Conservation (phyloP, 306 rosid genomes). For the peach (Prunus persica) region DNA sequence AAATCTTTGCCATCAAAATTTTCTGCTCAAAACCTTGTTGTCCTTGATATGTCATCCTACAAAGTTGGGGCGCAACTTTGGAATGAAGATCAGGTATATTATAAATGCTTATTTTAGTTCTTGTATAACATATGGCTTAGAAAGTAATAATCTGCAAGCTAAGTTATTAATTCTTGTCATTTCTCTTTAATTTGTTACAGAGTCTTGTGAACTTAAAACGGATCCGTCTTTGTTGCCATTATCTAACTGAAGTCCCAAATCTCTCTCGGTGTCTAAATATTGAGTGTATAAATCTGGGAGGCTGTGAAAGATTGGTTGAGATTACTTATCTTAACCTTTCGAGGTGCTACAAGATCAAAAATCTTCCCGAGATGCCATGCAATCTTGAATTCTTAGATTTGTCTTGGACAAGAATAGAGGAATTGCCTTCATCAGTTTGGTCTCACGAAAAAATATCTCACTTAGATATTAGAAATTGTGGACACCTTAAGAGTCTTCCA, state of each 20-base stretch:
- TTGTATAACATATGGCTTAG: too few species aligned
- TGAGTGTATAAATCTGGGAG: neutral
- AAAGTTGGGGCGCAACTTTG: too few species aligned
- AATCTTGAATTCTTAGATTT: neutral
- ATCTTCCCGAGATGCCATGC: neutral
- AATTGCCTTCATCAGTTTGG: neutral
- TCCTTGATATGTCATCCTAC: fast-evolving
- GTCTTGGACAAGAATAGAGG: neutral
- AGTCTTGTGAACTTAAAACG: too few species aligned
- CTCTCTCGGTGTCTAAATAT: neutral
- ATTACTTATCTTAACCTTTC: neutral
- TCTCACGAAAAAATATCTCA: neutral
- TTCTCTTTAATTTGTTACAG: too few species aligned
- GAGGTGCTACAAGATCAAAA: fast-evolving
- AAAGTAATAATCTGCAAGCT: too few species aligned
- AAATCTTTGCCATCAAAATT: too few species aligned
- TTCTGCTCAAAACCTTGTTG: too few species aligned
- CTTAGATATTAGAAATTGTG: neutral
- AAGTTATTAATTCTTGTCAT: too few species aligned
- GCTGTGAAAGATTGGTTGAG: neutral
- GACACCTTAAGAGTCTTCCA: neutral
- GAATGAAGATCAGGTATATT: too few species aligned
- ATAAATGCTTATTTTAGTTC: too few species aligned
- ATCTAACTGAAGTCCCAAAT: too few species aligned
- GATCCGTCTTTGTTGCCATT: fast-evolving